These are phyloP conservation scores for Davidsoniella neocaledoniae DNA, from an alignment of 2,329 filamentous ascomycete species.

Conservation along the genomic window DNA sequence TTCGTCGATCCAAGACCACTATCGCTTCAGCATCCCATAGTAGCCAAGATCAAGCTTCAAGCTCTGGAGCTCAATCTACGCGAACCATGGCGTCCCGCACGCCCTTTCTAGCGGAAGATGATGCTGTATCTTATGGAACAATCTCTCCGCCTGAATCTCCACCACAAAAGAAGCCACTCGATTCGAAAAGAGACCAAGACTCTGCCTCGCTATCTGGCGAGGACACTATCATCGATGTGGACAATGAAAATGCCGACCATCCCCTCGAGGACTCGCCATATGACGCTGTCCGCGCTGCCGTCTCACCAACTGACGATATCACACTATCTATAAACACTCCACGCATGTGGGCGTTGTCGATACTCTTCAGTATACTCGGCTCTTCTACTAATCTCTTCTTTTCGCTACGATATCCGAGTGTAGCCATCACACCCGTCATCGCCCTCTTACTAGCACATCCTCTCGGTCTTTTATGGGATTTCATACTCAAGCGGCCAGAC, in stretches of 20 bases:
- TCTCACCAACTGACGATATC: conserved; percentile 58
- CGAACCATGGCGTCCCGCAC: conserved; percentile 7
- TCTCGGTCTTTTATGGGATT: conserved; percentile 65
- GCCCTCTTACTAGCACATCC: conserved; percentile 72
- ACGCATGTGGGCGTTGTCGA: conserved; percentile 72
- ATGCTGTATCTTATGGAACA: conserved; percentile 9
- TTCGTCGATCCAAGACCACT: background rate
- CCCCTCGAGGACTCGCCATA: conserved; percentile 58
- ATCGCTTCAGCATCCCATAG: background rate
- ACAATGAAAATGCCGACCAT: conserved; percentile 20
- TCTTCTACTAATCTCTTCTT: conserved; percentile 81
- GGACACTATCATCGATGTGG: conserved; percentile 4
- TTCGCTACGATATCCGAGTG: conserved; percentile 75
- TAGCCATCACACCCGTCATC: conserved; percentile 79
- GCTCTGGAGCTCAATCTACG: background rate
- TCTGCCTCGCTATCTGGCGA: background rate
- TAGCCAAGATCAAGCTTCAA: background rate
- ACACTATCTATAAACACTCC: conserved; percentile 72
- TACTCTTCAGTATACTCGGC: conserved; percentile 63
- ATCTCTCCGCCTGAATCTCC: conserved; percentile 9
- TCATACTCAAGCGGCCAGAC: conserved; percentile 45
- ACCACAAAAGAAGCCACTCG: conserved; percentile 4
- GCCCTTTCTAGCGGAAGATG: conserved; percentile 8
- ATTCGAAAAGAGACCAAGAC: background rate
- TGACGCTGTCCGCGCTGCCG: conserved; percentile 63